Evolutionary conservation across 2,329 filamentous ascomycete genomes (phyloP).

Genomic region (Diaporthe batatas): DNA sequence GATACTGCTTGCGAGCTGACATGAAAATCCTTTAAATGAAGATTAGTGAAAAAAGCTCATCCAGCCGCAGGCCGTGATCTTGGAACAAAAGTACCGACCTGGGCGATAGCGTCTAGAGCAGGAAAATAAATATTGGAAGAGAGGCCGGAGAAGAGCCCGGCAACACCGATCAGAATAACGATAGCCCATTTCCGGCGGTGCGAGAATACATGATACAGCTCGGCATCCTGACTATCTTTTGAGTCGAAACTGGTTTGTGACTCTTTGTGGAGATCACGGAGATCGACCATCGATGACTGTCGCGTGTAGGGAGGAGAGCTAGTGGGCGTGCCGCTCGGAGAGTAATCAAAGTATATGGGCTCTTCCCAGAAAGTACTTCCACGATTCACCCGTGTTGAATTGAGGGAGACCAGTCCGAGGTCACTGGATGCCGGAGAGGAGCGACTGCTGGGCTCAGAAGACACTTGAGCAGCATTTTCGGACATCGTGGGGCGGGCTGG

Average conservation of each 20-base stretch:
- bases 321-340: neutral
- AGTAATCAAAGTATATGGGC: neutral
- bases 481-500: neutral
- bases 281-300: constrained; percentile 4
- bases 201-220: constrained; percentile 53
- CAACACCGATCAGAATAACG: constrained; percentile 62
- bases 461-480: neutral
- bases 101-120: constrained; percentile 55
- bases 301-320: constrained; percentile 14
- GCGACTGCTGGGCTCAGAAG: neutral
- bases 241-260: neutral
- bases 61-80: neutral
- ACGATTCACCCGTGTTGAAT: neutral
- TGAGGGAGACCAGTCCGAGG: neutral
- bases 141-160: constrained; percentile 65
- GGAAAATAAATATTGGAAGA: constrained; percentile 67
- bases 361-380: neutral
- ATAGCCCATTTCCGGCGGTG: constrained; percentile 58
- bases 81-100: constrained; percentile 44
- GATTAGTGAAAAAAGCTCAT: neutral
- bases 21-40: constrained; percentile 46
- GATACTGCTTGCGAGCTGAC: constrained; percentile 51
- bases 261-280: neutral
- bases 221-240: neutral
- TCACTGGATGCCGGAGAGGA: neutral